phyloP scores from a whole-genome alignment of 2,329 filamentous ascomycete species.

The Calonectria henricotiae region DNA sequence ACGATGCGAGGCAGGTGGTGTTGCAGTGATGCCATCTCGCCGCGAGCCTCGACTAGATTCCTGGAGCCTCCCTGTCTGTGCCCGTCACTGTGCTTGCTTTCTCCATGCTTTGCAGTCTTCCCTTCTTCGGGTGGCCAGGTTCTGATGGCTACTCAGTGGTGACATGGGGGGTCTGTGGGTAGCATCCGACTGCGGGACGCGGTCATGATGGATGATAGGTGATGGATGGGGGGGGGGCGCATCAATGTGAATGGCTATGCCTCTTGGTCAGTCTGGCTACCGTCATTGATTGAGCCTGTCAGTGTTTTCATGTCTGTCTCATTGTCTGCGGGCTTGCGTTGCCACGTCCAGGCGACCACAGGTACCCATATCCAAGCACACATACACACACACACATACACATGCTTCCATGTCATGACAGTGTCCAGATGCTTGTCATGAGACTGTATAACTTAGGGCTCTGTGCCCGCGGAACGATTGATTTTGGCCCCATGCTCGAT shows the following conservation, averaged over 20 bases:
- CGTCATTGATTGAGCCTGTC: constrained; percentile 3
- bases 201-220: constrained; percentile 35
- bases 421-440: constrained; percentile 29
- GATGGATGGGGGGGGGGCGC: constrained; percentile 31
- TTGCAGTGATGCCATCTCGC: constrained; percentile 53
- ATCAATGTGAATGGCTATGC: constrained; percentile 39
- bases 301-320: constrained; percentile 11
- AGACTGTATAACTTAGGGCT: constrained; percentile 36
- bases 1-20: constrained; percentile 46
- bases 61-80: constrained; percentile 30
- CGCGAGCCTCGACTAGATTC: constrained; percentile 41
- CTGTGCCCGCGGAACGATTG: constrained; percentile 16
- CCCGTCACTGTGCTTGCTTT: constrained; percentile 40
- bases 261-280: constrained; percentile 36
- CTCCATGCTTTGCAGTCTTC: constrained; percentile 44
- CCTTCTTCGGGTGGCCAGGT: constrained; percentile 42
- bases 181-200: constrained; percentile 45
- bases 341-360: constrained; percentile 13
- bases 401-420: constrained; percentile 37
- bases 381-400: not conserved
- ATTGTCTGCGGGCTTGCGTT: constrained; percentile 14
- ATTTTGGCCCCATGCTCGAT: constrained; percentile 37
- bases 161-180: constrained; percentile 44
- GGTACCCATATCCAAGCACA: constrained; percentile 17
- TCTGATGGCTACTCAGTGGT: constrained; percentile 38